phyloP scores from a whole-genome alignment of 371 early-diverging fungal species.

The Rhizopus delemar region DNA sequence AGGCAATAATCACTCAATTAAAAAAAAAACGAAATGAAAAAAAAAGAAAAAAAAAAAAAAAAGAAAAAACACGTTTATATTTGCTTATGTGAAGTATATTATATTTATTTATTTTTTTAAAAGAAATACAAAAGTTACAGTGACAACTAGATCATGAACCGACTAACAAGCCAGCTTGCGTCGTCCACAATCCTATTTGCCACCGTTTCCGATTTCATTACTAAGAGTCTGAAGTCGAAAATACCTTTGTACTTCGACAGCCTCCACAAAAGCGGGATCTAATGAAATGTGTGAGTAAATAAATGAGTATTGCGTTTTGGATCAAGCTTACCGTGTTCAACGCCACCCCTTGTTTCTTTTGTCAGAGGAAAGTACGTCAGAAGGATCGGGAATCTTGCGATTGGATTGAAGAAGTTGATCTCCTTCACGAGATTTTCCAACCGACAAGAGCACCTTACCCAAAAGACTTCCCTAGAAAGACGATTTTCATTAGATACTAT shows the following conservation, averaged over 20 bases:
- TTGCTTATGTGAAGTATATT: too few relatives aligned
- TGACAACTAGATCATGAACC: not conserved
- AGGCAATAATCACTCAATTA: too few relatives aligned
- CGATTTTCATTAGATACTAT: not conserved
- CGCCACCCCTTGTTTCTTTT: not conserved
- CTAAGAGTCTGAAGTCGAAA: constrained; percentile 30
- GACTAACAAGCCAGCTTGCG: constrained; percentile 30
- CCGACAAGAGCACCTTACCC: constrained; percentile 27
- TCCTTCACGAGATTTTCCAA: constrained; percentile 17
- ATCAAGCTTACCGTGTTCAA: constrained; percentile 26
- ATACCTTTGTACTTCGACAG: constrained; percentile 14
- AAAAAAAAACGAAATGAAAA: too few relatives aligned
- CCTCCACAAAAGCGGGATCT: constrained; percentile 30
- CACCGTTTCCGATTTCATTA: constrained; percentile 39
- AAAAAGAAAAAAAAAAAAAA: too few relatives aligned
- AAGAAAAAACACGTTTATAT: too few relatives aligned
- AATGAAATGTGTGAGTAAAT: not conserved
- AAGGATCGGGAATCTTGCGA: constrained; percentile 24
- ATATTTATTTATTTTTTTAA: too few relatives aligned
- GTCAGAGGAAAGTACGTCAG: constrained; percentile 38
- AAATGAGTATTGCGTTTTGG: not conserved
- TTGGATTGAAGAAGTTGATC: constrained; percentile 23
- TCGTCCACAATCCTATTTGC: constrained; percentile 26
- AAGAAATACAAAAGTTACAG: not conserved
- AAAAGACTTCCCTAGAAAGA: constrained; percentile 15